Conservation (phyloP, 768 basidiomycete genomes). For the Paxillus involutus region DNA sequence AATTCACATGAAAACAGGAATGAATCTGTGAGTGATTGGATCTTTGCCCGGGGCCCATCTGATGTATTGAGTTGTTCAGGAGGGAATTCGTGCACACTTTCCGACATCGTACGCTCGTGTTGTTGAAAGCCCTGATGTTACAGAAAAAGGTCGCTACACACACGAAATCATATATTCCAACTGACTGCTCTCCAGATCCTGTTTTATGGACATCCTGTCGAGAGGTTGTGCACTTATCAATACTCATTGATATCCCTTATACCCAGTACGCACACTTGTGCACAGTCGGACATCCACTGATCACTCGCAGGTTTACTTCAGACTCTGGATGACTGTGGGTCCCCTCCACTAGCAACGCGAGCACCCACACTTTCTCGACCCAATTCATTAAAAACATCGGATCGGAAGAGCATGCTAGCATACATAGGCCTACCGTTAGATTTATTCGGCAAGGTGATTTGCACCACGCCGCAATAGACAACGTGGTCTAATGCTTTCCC, state of each 20-base stretch:
- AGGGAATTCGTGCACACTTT: slow-evolving; percentile 93
- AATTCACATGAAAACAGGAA: slow-evolving; percentile 45
- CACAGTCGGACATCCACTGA: slow-evolving; percentile 4
- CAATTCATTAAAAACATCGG: slow-evolving; percentile 82
- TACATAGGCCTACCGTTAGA: slow-evolving; percentile 94
- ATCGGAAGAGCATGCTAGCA: slow-evolving; percentile 85
- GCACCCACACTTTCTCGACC: slow-evolving; percentile 68
- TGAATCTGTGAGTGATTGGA: slow-evolving; percentile 55
- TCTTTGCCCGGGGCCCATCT: background rate
- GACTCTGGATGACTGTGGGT: slow-evolving; percentile 88
- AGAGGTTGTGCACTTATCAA: slow-evolving; percentile 94
- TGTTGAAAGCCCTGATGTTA: slow-evolving; percentile 93
- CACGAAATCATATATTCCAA: slow-evolving; percentile 1
- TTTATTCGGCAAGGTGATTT: slow-evolving; percentile 80
- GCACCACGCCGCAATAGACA: background rate
- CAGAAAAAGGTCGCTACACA: slow-evolving; percentile 74
- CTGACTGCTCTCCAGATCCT: slow-evolving; percentile 62
- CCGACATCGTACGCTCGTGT: slow-evolving; percentile 85
- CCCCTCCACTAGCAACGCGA: slow-evolving; percentile 67
- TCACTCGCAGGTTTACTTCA: slow-evolving; percentile 70
- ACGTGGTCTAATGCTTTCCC: background rate
- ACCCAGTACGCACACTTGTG: slow-evolving; percentile 53
- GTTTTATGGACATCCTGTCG: slow-evolving; percentile 96
- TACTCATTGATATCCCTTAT: slow-evolving; percentile 94
- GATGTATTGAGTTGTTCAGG: slow-evolving; percentile 37